phyloP scores from a whole-genome alignment of 306 rosid genomes.

The Lathyrus aphaca region DNA sequence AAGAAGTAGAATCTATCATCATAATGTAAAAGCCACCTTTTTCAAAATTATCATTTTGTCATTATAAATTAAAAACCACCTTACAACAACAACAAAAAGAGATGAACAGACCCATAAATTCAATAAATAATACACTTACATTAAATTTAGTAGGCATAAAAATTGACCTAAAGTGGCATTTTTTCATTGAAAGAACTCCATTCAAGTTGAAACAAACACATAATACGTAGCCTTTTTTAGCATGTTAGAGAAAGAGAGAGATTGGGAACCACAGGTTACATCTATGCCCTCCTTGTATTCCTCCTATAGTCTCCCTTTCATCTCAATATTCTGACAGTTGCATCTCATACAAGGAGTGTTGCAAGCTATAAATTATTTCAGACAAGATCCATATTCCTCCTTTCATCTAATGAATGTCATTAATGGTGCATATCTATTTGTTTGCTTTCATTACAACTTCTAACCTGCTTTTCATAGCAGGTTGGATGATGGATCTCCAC shows the following conservation, averaged over 20 bases:
- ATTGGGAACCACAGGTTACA: no score
- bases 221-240: not conserved
- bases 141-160: not conserved
- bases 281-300: no score
- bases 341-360: conserved; percentile 28
- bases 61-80: not conserved
- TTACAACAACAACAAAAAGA: not conserved
- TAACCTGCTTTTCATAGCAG: not conserved
- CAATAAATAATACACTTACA: not conserved
- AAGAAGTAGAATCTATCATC: not conserved
- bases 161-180: not conserved
- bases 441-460: conserved; percentile 18
- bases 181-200: not conserved
- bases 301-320: conserved; percentile 11
- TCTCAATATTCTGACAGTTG: conserved; percentile 27
- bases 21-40: not conserved
- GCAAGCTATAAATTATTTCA: conserved; percentile 28
- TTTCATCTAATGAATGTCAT: conserved; percentile 18
- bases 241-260: not conserved
- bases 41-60: not conserved
- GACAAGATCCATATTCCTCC: conserved; percentile 44
- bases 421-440: not conserved
- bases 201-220: not conserved
- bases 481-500: not conserved
- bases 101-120: not conserved